These are phyloP conservation scores for Entomortierella lignicola DNA, from an alignment of 192 early-diverging fungal genomes.

Conservation along the genomic window DNA sequence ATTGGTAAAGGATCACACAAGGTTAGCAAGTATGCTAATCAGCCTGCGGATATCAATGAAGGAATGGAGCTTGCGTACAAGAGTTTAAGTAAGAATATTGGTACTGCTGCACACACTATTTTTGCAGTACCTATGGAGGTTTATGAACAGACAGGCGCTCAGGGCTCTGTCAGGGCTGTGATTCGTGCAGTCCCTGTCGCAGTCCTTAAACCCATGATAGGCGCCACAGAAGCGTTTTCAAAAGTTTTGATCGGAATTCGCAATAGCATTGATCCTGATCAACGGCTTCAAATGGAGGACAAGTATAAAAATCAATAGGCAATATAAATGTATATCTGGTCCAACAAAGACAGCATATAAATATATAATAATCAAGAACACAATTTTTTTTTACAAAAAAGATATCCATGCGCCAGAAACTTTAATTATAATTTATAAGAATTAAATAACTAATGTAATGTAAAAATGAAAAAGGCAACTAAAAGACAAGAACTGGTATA, in stretches of 20 bases:
- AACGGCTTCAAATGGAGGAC: conserved; percentile 84
- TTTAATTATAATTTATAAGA: too few relatives aligned
- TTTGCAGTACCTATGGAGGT: conserved; percentile 90
- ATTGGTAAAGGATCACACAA: conserved; percentile 27
- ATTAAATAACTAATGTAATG: background rate
- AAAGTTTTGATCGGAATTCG: conserved; percentile 91
- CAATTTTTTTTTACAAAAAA: too few relatives aligned
- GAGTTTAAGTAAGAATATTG: conserved; percentile 83
- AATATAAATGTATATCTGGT: too few relatives aligned
- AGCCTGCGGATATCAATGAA: conserved; percentile 86
- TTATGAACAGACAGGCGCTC: conserved; percentile 68
- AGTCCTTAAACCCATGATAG: conserved; percentile 95
- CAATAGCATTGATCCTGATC: conserved; percentile 89
- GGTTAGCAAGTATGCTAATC: conserved; percentile 86
- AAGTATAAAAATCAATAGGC: conserved; percentile 40
- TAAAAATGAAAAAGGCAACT: background rate
- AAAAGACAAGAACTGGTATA: too few relatives aligned
- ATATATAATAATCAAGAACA: too few relatives aligned
- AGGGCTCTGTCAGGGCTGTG: conserved; percentile 72
- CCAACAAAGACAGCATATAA: too few relatives aligned
- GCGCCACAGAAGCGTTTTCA: conserved; percentile 91
- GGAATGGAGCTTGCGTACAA: conserved; percentile 87
- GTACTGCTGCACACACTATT: conserved; percentile 87
- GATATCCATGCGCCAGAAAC: too few relatives aligned
- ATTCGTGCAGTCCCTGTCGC: conserved; percentile 89